Conservation (phyloP, 1,284 basidiomycete genomes). For the Cryptococcus sp. region DNA sequence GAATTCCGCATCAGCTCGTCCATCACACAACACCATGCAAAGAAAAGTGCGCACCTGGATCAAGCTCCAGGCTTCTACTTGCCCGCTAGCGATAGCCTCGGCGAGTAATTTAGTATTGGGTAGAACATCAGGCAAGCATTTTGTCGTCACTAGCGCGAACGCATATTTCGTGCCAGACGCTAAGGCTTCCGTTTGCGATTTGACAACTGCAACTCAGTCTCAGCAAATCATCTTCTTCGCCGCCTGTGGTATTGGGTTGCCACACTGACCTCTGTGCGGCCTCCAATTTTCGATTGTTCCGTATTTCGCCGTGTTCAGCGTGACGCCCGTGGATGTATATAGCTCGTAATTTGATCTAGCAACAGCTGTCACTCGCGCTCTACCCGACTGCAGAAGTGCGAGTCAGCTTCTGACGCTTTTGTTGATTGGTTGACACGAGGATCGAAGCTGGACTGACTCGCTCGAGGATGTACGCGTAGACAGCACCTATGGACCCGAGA, state of each 20-base stretch:
- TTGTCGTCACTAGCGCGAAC: slow-evolving; percentile 70
- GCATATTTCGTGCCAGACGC: slow-evolving; percentile 61
- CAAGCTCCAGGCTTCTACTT: slow-evolving; percentile 64
- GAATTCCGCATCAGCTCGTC: slow-evolving; percentile 3
- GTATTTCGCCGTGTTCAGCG: slow-evolving; percentile 63
- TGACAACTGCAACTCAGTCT: slow-evolving; percentile 57
- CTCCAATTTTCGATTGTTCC: slow-evolving; percentile 63
- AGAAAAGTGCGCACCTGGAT: slow-evolving; percentile 57
- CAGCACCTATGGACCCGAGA: slow-evolving; percentile 57
- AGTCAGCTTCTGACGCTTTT: background rate
- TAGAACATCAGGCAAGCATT: slow-evolving; percentile 69
- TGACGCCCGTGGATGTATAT: slow-evolving; percentile 58
- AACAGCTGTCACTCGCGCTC: slow-evolving; percentile 69
- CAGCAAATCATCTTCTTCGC: no score
- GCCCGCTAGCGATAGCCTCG: slow-evolving; percentile 61
- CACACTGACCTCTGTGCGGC: slow-evolving; percentile 62
- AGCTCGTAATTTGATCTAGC: slow-evolving; percentile 70
- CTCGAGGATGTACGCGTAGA: slow-evolving; percentile 66
- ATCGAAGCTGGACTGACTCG: slow-evolving; percentile 34
- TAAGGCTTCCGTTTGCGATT: slow-evolving; percentile 62
- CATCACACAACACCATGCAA: background rate
- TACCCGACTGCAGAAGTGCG: slow-evolving; percentile 54
- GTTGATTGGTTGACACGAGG: background rate
- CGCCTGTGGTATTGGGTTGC: background rate
- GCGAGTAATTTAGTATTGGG: slow-evolving; percentile 63